phyloP scores from a whole-genome alignment of 495 filamentous ascomycete species.

The Xylaria longipes region DNA sequence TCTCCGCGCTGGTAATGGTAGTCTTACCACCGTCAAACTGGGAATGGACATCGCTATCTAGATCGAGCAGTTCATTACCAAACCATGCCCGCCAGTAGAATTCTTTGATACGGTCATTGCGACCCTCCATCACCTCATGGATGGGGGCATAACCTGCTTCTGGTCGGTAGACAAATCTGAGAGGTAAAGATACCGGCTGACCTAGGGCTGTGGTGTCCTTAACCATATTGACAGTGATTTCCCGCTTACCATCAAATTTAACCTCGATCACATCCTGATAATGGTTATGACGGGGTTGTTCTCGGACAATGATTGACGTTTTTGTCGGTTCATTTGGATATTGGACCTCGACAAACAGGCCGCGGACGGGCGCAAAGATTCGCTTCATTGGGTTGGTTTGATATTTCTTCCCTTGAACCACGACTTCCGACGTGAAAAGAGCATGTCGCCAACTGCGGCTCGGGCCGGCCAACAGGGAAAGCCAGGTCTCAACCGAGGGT shows the following conservation, averaged over 20 bases:
- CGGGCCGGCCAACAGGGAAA: constrained; percentile 85
- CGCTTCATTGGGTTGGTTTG: constrained; percentile 95
- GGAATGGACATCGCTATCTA: constrained; percentile 81
- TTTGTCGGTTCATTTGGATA: constrained; percentile 77
- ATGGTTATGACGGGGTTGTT: constrained; percentile 63
- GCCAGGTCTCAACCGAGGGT: constrained; percentile 82
- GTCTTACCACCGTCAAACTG: constrained; percentile 87
- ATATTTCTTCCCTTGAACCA: constrained; percentile 94
- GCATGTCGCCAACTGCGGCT: constrained; percentile 90
- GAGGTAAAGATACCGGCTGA: constrained; percentile 76
- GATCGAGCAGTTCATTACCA: constrained; percentile 81
- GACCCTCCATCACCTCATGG: constrained; percentile 89
- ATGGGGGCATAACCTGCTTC: constrained; percentile 95
- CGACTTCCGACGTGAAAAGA: constrained; percentile 94
- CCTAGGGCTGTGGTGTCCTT: constrained; percentile 87
- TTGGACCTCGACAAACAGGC: constrained; percentile 87
- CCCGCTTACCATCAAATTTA: constrained; percentile 71
- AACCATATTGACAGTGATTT: constrained; percentile 85
- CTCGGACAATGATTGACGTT: constrained; percentile 80
- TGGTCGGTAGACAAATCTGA: constrained; percentile 90
- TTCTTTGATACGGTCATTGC: constrained; percentile 95
- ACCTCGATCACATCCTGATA: constrained; percentile 87
- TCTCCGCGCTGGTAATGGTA: constrained; percentile 85
- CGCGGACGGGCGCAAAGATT: constrained; percentile 82
- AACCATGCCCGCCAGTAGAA: constrained; percentile 99